Evolutionary conservation across 2,329 filamentous ascomycete genomes (phyloP), one percentile per base, ranked within the genome.

Genomic region (Tolypocladium sp.): DNA sequence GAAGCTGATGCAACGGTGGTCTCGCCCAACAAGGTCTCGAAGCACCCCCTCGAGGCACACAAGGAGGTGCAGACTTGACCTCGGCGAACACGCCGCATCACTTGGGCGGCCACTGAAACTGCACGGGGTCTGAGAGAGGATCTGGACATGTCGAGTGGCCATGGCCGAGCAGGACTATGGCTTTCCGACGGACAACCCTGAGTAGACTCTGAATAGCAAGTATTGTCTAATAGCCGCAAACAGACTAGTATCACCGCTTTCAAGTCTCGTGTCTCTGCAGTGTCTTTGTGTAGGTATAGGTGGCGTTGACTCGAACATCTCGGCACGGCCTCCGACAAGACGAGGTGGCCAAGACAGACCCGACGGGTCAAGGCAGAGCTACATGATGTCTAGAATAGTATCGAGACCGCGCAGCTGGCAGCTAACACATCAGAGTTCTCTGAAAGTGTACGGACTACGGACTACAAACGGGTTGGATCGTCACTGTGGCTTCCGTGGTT

Each of bases 31-130:
- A 42, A 51, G 9, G 55, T 17, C 41, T 35, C 37, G 2, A 58
- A 52, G 25, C 60, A 60, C 38, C 41, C 37, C 5, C n/a, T 61
- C 38, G 49, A 55, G 4, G 41, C 33, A 17, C 56, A 61, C 51
- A 22, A 49, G 17, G 17, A 22, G 41, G 42, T 27, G 25, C 20
- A 40, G 42, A 9, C 25, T 27, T 20, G 20, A 8, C 17, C 2
- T 2, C 20, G 10, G 9, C 7, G 51, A 41, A 33, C 40, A 55
- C 3, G 40, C 27, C 51, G 20, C 51, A 55, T 20, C 30, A 1
- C 6, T 20, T 41, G 22, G 46, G 37, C n/a, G 57, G n/a, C 27
- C 22, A 30, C 33, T 33, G 15, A 40, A 33, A 35, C 27, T 20
- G 10, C 12, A n/a, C 49, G 27, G 17, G 27, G 5, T 17, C 20